These are phyloP conservation scores for Imleria badia DNA, from an alignment of 768 basidiomycete genomes.

Conservation along the genomic window DNA sequence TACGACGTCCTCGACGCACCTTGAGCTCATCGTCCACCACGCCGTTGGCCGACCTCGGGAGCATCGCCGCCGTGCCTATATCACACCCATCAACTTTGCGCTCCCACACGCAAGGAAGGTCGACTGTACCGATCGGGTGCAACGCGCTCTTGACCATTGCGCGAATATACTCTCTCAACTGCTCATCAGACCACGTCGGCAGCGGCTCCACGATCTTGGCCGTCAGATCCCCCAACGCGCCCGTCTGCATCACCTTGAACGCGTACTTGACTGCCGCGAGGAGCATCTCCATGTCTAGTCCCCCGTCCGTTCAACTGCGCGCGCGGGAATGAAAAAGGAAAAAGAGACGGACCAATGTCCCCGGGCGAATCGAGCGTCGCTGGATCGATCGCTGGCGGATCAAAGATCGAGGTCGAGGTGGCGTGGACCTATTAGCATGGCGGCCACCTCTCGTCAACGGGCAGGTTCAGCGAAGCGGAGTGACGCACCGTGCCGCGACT, in stretches of 20 bases:
- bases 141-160: conserved; percentile 2
- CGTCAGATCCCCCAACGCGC: conserved; percentile 11
- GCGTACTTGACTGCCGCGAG: conserved; percentile 12
- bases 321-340: not conserved
- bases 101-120: too few relatives aligned
- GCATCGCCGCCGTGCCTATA: conserved; percentile 5
- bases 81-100: too few relatives aligned
- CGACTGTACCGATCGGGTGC: conserved; percentile 4
- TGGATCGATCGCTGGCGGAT: conserved; percentile 17
- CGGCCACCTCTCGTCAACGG: too few relatives aligned
- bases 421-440: conserved; percentile 8
- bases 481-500: conserved; percentile 14
- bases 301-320: not conserved
- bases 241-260: conserved; percentile 15
- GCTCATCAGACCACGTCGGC: conserved; percentile 16
- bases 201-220: conserved; percentile 13
- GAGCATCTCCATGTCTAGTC: conserved; percentile 16
- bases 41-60: conserved; percentile 17
- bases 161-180: conserved; percentile 12
- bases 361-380: conserved; percentile 11
- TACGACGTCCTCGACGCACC: not conserved
- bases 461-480: too few relatives aligned
- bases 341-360: conserved; percentile 1
- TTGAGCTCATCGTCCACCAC: conserved; percentile 15
- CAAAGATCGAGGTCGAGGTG: conserved; percentile 13